phyloP scores from a whole-genome alignment of 768 basidiomycete species.

The Boletus rex-veris region DNA sequence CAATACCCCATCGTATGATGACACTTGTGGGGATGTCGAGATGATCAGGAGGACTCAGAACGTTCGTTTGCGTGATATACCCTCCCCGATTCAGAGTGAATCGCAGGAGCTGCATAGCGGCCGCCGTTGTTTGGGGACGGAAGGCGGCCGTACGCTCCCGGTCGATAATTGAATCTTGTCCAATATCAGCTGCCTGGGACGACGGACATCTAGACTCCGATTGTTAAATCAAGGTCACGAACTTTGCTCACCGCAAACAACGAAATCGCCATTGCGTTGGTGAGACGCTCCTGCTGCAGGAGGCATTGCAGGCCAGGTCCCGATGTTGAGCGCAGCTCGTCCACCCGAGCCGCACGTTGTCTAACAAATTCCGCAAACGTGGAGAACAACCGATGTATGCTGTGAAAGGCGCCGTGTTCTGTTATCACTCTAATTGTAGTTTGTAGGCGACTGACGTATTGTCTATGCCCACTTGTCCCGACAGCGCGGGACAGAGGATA shows the following conservation, averaged over 20 bases:
- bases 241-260: slow-evolving; percentile 33
- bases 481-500: slow-evolving; percentile 45
- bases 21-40: slow-evolving; percentile 46
- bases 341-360: slow-evolving; percentile 15
- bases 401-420: slow-evolving; percentile 4
- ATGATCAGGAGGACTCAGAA: slow-evolving; percentile 12
- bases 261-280: slow-evolving; percentile 35
- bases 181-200: slow-evolving; percentile 23
- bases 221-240: neutral
- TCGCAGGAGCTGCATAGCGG: slow-evolving; percentile 44
- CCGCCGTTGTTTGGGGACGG: slow-evolving; percentile 46
- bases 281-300: slow-evolving; percentile 29
- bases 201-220: neutral
- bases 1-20: slow-evolving; percentile 55
- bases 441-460: slow-evolving; percentile 17
- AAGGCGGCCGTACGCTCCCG: slow-evolving; percentile 20
- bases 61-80: slow-evolving; percentile 1
- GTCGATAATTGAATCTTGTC: neutral
- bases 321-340: slow-evolving; percentile 6
- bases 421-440: neutral
- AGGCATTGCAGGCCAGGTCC: slow-evolving; percentile 7
- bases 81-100: slow-evolving; percentile 34
- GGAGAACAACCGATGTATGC: slow-evolving; percentile 12
- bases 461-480: slow-evolving; percentile 11
- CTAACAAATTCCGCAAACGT: slow-evolving; percentile 20